phyloP scores from a whole-genome alignment of 73 alveolate genomes.

The Diophrys appendiculata region DNA sequence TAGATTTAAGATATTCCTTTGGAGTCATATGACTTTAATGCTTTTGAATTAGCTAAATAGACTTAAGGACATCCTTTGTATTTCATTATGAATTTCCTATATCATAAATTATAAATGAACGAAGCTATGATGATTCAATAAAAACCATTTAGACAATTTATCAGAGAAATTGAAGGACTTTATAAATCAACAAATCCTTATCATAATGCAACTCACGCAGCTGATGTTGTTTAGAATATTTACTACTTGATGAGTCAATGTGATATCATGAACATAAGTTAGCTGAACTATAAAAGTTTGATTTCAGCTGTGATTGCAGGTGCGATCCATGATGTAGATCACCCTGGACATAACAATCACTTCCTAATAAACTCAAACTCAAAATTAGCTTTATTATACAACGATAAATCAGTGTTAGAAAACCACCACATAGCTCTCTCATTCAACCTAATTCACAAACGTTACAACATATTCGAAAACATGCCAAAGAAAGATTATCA shows the following conservation, averaged over 20 bases:
- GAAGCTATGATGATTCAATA: background rate
- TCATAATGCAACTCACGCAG: slow-evolving; percentile 76
- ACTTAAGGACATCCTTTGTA: slow-evolving; percentile 32
- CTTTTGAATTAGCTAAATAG: slow-evolving; percentile 24
- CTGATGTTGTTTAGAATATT: slow-evolving; percentile 71
- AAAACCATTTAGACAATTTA: too few species aligned
- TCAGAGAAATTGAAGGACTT: background rate
- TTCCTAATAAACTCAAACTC: slow-evolving; percentile 66
- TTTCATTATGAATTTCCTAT: slow-evolving; percentile 35
- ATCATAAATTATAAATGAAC: slow-evolving; percentile 9
- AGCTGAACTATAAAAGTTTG: slow-evolving; percentile 14
- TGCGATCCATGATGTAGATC: slow-evolving; percentile 88
- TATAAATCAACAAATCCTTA: slow-evolving; percentile 33
- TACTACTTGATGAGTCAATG: slow-evolving; percentile 19
- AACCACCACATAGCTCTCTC: slow-evolving; percentile 84
- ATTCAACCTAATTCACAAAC: slow-evolving; percentile 27
- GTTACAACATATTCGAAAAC: slow-evolving; percentile 27
- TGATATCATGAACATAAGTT: slow-evolving; percentile 21
- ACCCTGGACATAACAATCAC: slow-evolving; percentile 87
- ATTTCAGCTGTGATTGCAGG: slow-evolving; percentile 34
- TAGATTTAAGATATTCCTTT: background rate
- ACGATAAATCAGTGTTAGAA: slow-evolving; percentile 84
- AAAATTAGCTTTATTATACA: slow-evolving; percentile 68
- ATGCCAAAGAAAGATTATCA: slow-evolving; percentile 40
- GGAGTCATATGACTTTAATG: slow-evolving; percentile 25